A percentile compares a stretch with the other conserved stretches of the same genome.
phyloP scores from a whole-genome alignment of 345 rosid genomes.

The Eucalyptus camaldulensis region DNA sequence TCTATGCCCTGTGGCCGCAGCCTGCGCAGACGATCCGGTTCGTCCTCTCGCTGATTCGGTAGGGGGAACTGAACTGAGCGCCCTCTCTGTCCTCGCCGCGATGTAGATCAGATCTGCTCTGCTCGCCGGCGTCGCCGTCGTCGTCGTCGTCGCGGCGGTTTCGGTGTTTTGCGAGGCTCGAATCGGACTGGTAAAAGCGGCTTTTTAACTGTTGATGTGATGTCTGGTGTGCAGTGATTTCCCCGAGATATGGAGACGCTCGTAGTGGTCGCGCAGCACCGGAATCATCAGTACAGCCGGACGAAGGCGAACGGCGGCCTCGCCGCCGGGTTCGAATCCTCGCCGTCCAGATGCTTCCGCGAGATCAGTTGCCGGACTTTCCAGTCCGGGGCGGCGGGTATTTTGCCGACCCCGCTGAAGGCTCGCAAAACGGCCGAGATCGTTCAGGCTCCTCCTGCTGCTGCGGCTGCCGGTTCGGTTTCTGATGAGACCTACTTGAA shows the following conservation, averaged over 20 bases:
- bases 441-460: constrained; percentile 8
- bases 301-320: constrained; percentile 22
- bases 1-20: neutral
- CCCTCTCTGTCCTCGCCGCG: neutral
- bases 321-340: constrained; percentile 27
- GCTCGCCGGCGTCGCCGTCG: neutral
- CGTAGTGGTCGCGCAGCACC: constrained; percentile 53
- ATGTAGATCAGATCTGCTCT: neutral
- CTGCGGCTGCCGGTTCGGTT: neutral
- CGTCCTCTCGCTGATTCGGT: neutral
- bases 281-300: constrained; percentile 44
- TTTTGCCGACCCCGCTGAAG: constrained; percentile 55
- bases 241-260: constrained; percentile 60
- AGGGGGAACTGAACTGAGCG: neutral
- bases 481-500: neutral
- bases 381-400: constrained; percentile 62
- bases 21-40: neutral
- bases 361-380: constrained; percentile 69
- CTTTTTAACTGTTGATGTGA: neutral
- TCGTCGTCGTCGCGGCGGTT: neutral
- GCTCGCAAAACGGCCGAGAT: constrained; percentile 11
- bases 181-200: neutral
- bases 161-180: neutral
- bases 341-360: constrained; percentile 42
- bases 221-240: neutral